phyloP scores from a whole-genome alignment of 2,329 filamentous ascomycete species.

The Tolypocladium album region DNA sequence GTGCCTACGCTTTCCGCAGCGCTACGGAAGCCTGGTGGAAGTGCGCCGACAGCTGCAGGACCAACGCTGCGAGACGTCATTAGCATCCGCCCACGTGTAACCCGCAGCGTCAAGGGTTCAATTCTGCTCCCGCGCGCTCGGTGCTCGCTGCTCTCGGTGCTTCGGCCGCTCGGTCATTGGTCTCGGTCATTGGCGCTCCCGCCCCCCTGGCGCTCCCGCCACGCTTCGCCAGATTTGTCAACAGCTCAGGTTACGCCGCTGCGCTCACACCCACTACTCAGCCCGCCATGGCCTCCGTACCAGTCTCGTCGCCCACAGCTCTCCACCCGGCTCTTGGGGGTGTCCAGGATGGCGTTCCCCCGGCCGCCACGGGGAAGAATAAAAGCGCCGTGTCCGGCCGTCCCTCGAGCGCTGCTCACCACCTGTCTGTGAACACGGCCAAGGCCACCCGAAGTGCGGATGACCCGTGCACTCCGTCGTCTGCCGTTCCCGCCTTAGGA shows the following conservation, averaged over 20 bases:
- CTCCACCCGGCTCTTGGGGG: constrained; percentile 41
- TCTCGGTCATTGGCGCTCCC: constrained; percentile 10
- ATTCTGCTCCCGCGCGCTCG: constrained; percentile 1
- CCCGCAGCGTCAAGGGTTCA: background rate
- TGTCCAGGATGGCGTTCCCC: constrained; percentile 10
- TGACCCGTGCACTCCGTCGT: constrained; percentile 8
- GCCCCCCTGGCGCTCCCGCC: constrained; percentile 2
- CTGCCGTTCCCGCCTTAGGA: constrained; percentile 15
- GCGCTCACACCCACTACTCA: background rate
- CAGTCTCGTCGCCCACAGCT: constrained; percentile 32
- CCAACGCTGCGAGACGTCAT: background rate
- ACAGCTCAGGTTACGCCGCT: background rate
- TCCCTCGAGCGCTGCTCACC: constrained; percentile 7
- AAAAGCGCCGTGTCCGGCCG: constrained; percentile 7
- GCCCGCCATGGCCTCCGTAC: constrained; percentile 19
- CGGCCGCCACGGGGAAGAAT: constrained; percentile 1
- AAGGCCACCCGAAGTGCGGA: constrained; percentile 9
- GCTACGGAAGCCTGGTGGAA: background rate
- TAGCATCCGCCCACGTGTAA: background rate
- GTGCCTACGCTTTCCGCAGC: background rate
- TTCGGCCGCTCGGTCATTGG: constrained; percentile 14
- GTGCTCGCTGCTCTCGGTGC: constrained; percentile 10
- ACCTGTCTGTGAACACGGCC: constrained; percentile 10
- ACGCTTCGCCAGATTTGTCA: background rate
- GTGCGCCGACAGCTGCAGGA: background rate